Base-by-base conservation (phyloP, 2,329 filamentous ascomycete genomes). In the Trichoderma lentiforme region DNA sequence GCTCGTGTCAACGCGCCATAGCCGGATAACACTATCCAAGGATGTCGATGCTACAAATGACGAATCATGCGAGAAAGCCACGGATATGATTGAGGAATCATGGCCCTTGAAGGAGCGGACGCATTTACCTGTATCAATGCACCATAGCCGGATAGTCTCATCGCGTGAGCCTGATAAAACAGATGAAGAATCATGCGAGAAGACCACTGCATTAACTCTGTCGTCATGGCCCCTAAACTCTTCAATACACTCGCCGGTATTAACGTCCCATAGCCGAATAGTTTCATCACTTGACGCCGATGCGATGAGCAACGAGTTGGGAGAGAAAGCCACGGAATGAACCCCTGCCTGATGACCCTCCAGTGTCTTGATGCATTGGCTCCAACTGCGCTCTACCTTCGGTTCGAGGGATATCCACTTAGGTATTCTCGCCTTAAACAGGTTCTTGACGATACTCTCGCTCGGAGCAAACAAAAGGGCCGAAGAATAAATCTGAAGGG, bases 281-380 rank as follows among this genome's bases (percentile, higher is more conserved):
- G n/a, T 43, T 8, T 18, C 1, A 47, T 61, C 34, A 1, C 2
- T 0, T 15, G 60, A 63, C 2, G 36, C 71, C 3, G 47, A 70
- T 36, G 66, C 65, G 3, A 72, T 11, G 18, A 65, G 18, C 5
- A 34, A 14, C 14, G 58, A 60, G 24, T 72, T 47, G 21, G 51
- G 66, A 1, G 71, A 72, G 47, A 72, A 72, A 18, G 61, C 58
- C 9, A 66, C 51, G 2, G 28, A 60, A 14, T 12, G 18, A 32
- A 70, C 43, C 3, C 1, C 0, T 1, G 6, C 9, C n/a, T 0
- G 12, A 24, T 43, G 58, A 8, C 43, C 58, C 18, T 57, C 43
- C 12, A 64, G 24, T 3, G 18, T 60, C n/a, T 61, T 18, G 3
- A 64, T 21, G 2, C 61, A 32, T 14, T 14, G 63, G 26, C 1